A percentile compares a stretch with the other conserved stretches of the same genome.
Conservation (phyloP, 495 filamentous ascomycete species). For the Trypethelium eluteriae region DNA sequence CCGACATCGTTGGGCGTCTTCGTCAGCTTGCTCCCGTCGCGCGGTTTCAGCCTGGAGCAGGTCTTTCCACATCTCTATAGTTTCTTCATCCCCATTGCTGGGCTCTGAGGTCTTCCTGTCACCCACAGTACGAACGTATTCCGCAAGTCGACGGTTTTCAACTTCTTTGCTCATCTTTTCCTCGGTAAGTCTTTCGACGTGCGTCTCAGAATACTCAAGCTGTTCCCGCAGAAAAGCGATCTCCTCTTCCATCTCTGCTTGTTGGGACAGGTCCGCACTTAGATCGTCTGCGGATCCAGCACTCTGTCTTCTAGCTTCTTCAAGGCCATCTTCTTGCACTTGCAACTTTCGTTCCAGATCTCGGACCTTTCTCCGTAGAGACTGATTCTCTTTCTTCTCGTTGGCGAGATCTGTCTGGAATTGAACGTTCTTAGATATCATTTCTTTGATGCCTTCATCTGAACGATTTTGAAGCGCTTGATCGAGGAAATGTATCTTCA, state of each 20-base stretch:
- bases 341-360: constrained; percentile 80
- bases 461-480: constrained; percentile 87
- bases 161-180: constrained; percentile 68
- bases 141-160: constrained; percentile 73
- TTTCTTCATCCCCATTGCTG: constrained; percentile 70
- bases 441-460: constrained; percentile 92
- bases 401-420: constrained; percentile 82
- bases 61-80: constrained; percentile 90
- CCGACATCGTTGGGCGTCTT: constrained; percentile 74
- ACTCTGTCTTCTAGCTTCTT: constrained; percentile 41
- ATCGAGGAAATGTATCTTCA: constrained; percentile 94
- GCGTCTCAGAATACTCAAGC: constrained; percentile 69
- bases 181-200: constrained; percentile 71
- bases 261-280: constrained; percentile 53
- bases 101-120: constrained; percentile 56
- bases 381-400: constrained; percentile 79
- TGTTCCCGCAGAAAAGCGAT: constrained; percentile 72
- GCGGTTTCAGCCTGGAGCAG: constrained; percentile 89
- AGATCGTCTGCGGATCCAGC: constrained; percentile 43
- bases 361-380: constrained; percentile 65
- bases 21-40: constrained; percentile 80
- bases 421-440: constrained; percentile 95
- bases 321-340: constrained; percentile 57
- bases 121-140: constrained; percentile 65
- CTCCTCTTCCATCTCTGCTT: constrained; percentile 75